Conservation (phyloP, 768 basidiomycete species). For the Grammothele lineata region DNA sequence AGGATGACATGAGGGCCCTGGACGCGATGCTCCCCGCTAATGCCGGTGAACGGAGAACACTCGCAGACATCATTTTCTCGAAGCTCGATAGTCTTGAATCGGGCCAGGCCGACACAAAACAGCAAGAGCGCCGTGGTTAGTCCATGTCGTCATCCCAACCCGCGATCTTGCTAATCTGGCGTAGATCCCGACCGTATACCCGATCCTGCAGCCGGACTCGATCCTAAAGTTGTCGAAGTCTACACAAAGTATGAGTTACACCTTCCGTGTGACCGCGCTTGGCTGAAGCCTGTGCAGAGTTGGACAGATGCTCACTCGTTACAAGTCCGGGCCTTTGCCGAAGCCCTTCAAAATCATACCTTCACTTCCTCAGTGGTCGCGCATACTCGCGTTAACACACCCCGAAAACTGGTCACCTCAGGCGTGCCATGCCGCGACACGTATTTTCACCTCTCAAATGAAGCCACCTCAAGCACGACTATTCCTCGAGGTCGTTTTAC, state of each 20-base stretch:
- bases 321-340: constrained; percentile 91
- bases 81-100: constrained; percentile 74
- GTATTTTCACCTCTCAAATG: constrained; percentile 94
- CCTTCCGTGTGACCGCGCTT: constrained; percentile 1
- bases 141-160: constrained; percentile 7
- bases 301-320: constrained; percentile 77
- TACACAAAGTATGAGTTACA: constrained; percentile 74
- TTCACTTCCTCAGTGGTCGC: constrained; percentile 92
- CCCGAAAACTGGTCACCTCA: constrained; percentile 96
- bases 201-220: constrained; percentile 84
- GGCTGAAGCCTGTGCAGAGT: constrained; percentile 51
- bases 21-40: constrained; percentile 78
- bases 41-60: constrained; percentile 71
- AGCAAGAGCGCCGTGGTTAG: constrained; percentile 53
- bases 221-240: constrained; percentile 88
- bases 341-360: constrained; percentile 99
- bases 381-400: constrained; percentile 86
- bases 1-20: constrained; percentile 80
- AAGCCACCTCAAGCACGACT: constrained; percentile 92
- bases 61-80: constrained; percentile 96
- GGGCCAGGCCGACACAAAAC: constrained; percentile 49
- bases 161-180: constrained; percentile 1
- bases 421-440: constrained; percentile 90
- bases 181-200: constrained; percentile 42
- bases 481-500: constrained; percentile 86